phyloP scores from a whole-genome alignment of 2,329 filamentous ascomycete genomes.

The Cercospora berteroae region DNA sequence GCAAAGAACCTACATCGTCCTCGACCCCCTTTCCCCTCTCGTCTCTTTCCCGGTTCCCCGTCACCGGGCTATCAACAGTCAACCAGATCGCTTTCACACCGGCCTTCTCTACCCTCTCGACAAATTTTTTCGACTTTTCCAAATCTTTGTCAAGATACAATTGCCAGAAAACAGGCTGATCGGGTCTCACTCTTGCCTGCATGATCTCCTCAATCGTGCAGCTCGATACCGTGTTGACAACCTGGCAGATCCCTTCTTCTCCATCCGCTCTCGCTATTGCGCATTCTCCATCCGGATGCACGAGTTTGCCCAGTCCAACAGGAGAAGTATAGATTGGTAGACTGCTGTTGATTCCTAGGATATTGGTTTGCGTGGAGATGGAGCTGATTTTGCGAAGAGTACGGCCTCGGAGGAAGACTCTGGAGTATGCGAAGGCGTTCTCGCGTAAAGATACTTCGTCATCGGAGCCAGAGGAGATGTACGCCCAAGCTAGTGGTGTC shows the following conservation, averaged over 20 bases:
- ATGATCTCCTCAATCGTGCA: constrained; percentile 34
- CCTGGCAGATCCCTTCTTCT: constrained; percentile 31
- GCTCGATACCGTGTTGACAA: constrained; percentile 33
- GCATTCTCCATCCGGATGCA: constrained; percentile 37
- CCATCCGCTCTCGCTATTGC: constrained; percentile 32
- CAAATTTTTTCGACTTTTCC: constrained; percentile 49
- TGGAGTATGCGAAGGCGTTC: constrained; percentile 42
- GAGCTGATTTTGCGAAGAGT: constrained; percentile 42
- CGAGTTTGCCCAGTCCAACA: constrained; percentile 35
- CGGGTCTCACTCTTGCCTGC: constrained; percentile 26
- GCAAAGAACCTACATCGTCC: background rate
- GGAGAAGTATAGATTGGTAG: constrained; percentile 40
- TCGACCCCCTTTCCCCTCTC: constrained; percentile 42
- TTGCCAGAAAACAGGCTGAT: constrained; percentile 53
- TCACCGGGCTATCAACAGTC: constrained; percentile 58
- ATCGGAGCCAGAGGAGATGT: constrained; percentile 50
- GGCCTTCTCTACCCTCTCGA: constrained; percentile 47
- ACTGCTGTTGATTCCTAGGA: constrained; percentile 31
- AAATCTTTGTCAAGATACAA: constrained; percentile 60
- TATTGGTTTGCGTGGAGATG: constrained; percentile 36
- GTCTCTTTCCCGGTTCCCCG: constrained; percentile 54
- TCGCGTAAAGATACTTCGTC: constrained; percentile 46
- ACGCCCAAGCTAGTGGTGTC: constrained; percentile 42
- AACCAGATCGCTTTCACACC: constrained; percentile 57
- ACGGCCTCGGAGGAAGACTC: constrained; percentile 47